These are phyloP conservation scores for Magnolia officinalis DNA, from an alignment of 164 flowering plant species.

Conservation along the genomic window DNA sequence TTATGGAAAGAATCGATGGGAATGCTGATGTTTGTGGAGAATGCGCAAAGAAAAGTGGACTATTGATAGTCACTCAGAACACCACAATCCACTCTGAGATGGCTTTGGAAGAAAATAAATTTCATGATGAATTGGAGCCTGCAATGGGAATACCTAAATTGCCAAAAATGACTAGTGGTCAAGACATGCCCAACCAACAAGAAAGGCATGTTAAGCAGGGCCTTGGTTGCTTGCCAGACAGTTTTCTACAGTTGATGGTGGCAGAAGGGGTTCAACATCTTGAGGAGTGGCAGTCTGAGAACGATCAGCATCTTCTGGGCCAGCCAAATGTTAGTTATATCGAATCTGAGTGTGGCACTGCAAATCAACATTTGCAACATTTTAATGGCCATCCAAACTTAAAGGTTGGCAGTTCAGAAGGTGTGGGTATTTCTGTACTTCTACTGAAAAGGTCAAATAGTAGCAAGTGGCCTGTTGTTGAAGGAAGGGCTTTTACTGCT, in stretches of 20 bases:
- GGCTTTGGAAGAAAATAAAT: conserved; percentile 20
- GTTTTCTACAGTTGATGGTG: conserved; percentile 20
- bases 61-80: conserved; percentile 10
- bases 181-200: conserved; percentile 17
- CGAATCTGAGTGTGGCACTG: conserved; percentile 17
- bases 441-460: conserved; percentile 69
- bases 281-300: background rate
- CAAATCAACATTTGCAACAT: conserved; percentile 24
- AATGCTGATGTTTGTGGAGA: conserved; percentile 48
- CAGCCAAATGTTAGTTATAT: conserved; percentile 16
- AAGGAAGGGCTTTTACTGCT: conserved; percentile 60
- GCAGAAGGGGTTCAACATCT: conserved; percentile 34
- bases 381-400: conserved; percentile 21
- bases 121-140: conserved; percentile 13
- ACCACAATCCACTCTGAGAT: conserved; percentile 12
- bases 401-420: conserved; percentile 48
- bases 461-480: conserved; percentile 66
- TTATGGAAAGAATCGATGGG: conserved; percentile 16
- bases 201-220: conserved; percentile 21
- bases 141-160: conserved; percentile 15
- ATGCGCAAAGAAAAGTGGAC: conserved; percentile 37
- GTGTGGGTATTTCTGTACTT: conserved; percentile 62
- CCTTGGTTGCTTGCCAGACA: conserved; percentile 22
- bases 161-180: conserved; percentile 15
- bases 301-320: conserved; percentile 21